Evolutionary conservation across 805 yeast species (phyloP), one percentile per base, ranked within the genome.

Genomic region (Suhomyces sp.): DNA sequence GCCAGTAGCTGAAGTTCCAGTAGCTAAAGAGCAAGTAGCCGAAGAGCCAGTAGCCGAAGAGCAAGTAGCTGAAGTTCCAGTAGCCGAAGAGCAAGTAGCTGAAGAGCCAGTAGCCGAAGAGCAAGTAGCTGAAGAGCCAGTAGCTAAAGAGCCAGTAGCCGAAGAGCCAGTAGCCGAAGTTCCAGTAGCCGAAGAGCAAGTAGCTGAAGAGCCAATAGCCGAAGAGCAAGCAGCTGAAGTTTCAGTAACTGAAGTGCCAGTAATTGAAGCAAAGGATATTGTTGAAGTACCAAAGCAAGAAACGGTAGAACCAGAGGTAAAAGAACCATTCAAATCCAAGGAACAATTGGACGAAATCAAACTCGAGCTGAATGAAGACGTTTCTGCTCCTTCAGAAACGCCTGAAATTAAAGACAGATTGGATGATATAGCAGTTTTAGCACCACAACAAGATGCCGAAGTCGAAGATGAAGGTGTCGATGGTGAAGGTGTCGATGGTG

Each of bases 241-340:
- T n/a, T n/a, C 29, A 9, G 44, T 15, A 13, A 25, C 15, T 6
- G 46, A 22, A 43, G 25, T 12, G 17, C 15, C 44, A 10, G 9
- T 3, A 19, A 13, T 10, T 10, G 44, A 41, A 12, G 27, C 44
- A 19, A 21, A 39, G 19, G 46, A 31, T 12, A 49, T 48, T 12
- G 46, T n/a, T n/a, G 55, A 53, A 27, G 55, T 29, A 29, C 25
- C 15, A 17, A 41, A 47, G 4, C 53, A 49, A 21, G 51, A 4
- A 7, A 24, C 4, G 15, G 15, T 13, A 12, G 33, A 29, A 13
- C n/a, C 35, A 29, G 13, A 29, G 35, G 4, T 13, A 6, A n/a
- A 47, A 4, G 22, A 33, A 13, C 20, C 37, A 25, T n/a, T n/a
- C n/a, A n/a, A n/a, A n/a, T n/a, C n/a, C n/a, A 40, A 48, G 12